Evolutionary conservation across 2,329 filamentous ascomycete genomes (phyloP).

Genomic region (Colletotrichum salicis): DNA sequence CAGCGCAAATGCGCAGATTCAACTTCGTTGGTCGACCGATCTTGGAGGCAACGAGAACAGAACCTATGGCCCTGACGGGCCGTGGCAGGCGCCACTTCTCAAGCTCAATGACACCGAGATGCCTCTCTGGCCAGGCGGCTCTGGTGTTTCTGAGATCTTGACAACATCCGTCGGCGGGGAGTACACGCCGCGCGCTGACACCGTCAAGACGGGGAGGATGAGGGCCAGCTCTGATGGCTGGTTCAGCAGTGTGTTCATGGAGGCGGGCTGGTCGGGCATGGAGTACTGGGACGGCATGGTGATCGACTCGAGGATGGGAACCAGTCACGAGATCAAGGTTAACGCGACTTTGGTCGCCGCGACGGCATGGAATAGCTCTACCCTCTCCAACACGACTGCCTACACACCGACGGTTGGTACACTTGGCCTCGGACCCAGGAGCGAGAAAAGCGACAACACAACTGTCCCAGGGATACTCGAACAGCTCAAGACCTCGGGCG

Average conservation of each 20-base stretch:
- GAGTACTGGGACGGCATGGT: constrained; percentile 10
- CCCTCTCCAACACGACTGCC: neutral
- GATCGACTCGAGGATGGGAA: neutral
- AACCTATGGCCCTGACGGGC: constrained; percentile 9
- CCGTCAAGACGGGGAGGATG: neutral
- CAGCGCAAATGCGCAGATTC: neutral
- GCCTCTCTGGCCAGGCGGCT: constrained; percentile 13
- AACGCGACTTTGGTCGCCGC: constrained; percentile 19
- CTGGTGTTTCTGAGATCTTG: neutral
- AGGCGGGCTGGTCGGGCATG: neutral
- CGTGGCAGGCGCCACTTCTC: constrained; percentile 13
- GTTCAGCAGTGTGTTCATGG: neutral
- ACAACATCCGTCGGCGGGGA: neutral
- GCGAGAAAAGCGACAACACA: neutral
- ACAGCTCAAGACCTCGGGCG: constrained; percentile 31
- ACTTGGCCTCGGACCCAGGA: constrained; percentile 2
- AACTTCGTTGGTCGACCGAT: constrained; percentile 15
- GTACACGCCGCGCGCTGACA: neutral
- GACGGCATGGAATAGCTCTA: neutral
- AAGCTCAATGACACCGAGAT: neutral
- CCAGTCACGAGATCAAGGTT: neutral
- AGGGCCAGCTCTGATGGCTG: neutral
- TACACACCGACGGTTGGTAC: neutral
- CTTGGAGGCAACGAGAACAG: neutral
- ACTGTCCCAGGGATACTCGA: constrained; percentile 13